Base-by-base conservation (phyloP, 768 basidiomycete species). In the Rhizopogon salebrosus region DNA sequence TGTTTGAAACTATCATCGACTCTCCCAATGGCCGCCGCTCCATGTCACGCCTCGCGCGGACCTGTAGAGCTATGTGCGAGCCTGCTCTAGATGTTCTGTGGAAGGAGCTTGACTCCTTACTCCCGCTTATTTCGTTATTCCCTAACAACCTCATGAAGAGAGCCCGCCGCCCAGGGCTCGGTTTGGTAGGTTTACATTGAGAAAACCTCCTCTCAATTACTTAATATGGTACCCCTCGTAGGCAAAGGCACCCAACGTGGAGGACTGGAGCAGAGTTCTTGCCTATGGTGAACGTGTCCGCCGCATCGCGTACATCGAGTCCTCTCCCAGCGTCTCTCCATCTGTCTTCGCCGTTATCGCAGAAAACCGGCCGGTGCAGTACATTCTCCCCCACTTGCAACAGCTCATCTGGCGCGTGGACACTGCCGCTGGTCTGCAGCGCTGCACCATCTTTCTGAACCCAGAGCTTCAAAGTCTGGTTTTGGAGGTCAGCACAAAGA, bases 101-200 rank as follows among this genome's bases (percentile, higher is more conserved):
- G 89, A 80, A 78, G 63, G 89, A 91, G 60, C 70, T 91, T 52
- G 87, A 90, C 65, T 87, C 85, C 11, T 72, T 90, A 54, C 69
- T 82, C 41, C 89, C 89, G 9, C 72, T 91, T 53, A 72, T 90
- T 53, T 83, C 83, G 34, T 64, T 89, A 51, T 90, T 91, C 64
- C 89, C 89, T 13, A 74, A 72, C 53, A 73, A 78, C 57, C 61
- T 89, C 57, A 71, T 89, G 69, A 87, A 82, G 70, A 87, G 82
- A 67, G 75, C 82, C 53, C 79, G 81, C 56, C 82, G 79, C 63
- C 89, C 89, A 46, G 87, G 87, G 46, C 70, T 89, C 56, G 89
- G 89, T 64, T 74, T 91, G 74, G 89, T 90, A 62, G 64, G 88
- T 73, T 24, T 39, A 24, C 23, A 31, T 35, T 46, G 26, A 42